Conservation (phyloP, 495 filamentous ascomycete species). For the Neurospora sp. region DNA sequence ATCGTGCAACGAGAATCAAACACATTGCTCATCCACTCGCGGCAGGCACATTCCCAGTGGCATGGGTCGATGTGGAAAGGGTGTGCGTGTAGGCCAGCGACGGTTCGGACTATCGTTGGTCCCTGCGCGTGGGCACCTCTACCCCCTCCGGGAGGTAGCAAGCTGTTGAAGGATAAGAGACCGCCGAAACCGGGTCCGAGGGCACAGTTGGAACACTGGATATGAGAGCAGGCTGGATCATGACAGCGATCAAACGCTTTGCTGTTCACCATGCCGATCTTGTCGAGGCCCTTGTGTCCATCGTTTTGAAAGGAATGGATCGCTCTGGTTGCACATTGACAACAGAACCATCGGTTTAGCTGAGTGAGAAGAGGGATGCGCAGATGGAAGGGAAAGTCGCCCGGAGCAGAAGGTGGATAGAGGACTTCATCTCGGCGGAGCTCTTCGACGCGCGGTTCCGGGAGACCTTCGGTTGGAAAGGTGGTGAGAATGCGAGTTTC, state of each 20-base stretch:
- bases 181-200: background rate
- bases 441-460: constrained; percentile 9
- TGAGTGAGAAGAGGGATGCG: constrained; percentile 1
- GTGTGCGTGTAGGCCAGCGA: constrained; percentile 13
- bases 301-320: background rate
- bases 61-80: constrained; percentile 16
- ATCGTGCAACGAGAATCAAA: constrained; percentile 6
- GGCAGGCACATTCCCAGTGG: constrained; percentile 20
- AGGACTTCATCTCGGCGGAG: background rate
- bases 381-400: background rate
- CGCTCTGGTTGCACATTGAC: constrained; percentile 9
- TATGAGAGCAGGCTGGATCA: constrained; percentile 5
- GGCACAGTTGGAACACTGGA: constrained; percentile 15
- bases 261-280: constrained; percentile 14
- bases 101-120: constrained; percentile 7
- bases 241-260: background rate
- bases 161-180: background rate
- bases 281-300: constrained; percentile 9
- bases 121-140: background rate
- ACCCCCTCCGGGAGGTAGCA: background rate
- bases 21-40: constrained; percentile 17
- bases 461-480: constrained; percentile 16
- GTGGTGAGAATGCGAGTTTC: constrained; percentile 14
- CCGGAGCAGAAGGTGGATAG: background rate
- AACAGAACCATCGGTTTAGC: constrained; percentile 21